Conservation (phyloP, 139 green algal genomes). For the Chlorella sp. region DNA sequence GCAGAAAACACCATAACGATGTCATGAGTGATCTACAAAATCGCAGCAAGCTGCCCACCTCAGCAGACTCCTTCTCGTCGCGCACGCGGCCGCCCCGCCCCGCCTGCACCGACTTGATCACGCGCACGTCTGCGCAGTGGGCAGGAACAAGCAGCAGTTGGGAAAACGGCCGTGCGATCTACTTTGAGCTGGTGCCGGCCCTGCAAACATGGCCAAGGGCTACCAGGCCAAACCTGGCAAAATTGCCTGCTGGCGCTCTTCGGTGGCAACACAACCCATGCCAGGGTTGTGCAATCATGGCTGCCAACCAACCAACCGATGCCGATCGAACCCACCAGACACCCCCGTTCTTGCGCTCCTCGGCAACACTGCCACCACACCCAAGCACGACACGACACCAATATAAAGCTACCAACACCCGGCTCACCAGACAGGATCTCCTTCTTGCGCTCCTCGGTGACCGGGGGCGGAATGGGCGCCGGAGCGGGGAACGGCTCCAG, state of each 20-base stretch:
- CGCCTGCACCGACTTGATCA: slow-evolving; percentile 6
- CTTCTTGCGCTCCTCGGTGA: slow-evolving; percentile 66
- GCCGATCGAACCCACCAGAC: not conserved
- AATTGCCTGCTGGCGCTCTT: too few relatives aligned
- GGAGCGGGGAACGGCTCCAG: slow-evolving; percentile 74
- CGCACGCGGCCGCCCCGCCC: slow-evolving; percentile 50
- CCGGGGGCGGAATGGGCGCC: slow-evolving; percentile 68
- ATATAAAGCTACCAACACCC: too few relatives aligned
- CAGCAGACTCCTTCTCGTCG: slow-evolving; percentile 33
- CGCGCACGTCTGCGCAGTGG: slow-evolving; percentile 12
- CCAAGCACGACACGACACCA: too few relatives aligned
- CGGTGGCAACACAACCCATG: too few relatives aligned
- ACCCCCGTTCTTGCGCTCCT: not conserved
- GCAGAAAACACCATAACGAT: too few relatives aligned
- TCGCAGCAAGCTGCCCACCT: too few relatives aligned
- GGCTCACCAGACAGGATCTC: slow-evolving; percentile 61
- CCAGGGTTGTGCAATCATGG: not conserved
- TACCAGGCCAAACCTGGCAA: too few relatives aligned
- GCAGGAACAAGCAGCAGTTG: not conserved
- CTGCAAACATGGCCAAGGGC: too few relatives aligned
- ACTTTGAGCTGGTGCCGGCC: too few relatives aligned
- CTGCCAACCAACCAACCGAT: not conserved
- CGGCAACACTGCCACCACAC: not conserved
- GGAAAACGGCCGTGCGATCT: too few relatives aligned
- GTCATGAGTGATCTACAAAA: too few relatives aligned